Evolutionary conservation across 371 early-diverging fungal species (phyloP).

Genomic region (Lichtheimia ornata): DNA sequence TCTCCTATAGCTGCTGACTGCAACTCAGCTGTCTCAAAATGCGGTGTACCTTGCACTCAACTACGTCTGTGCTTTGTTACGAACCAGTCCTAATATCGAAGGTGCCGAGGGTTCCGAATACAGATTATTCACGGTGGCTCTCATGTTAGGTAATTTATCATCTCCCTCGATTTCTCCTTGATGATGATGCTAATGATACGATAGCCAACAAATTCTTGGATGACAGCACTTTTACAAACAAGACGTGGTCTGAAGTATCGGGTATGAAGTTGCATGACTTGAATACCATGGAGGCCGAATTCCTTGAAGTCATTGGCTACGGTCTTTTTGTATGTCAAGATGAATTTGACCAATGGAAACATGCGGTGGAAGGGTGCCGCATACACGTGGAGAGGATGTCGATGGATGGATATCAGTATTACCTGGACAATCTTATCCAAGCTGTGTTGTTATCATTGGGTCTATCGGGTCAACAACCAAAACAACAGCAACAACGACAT

Average conservation of each 20-base stretch:
- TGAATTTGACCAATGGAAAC: slow-evolving; percentile 48
- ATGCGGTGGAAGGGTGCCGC: slow-evolving; percentile 8
- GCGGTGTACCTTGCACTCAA: slow-evolving; percentile 59
- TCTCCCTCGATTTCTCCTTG: neutral
- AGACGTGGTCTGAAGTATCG: slow-evolving; percentile 72
- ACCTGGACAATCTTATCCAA: slow-evolving; percentile 6
- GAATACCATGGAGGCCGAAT: slow-evolving; percentile 74
- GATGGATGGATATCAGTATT: slow-evolving; percentile 1
- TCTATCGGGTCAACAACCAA: slow-evolving; percentile 3
- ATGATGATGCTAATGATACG: neutral
- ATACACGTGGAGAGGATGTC: slow-evolving; percentile 6
- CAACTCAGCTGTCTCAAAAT: slow-evolving; percentile 60
- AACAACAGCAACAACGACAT: neutral
- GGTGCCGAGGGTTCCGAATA: slow-evolving; percentile 77
- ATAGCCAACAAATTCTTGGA: slow-evolving; percentile 70
- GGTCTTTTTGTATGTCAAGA: slow-evolving; percentile 59
- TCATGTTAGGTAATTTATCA: slow-evolving; percentile 56
- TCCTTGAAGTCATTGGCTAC: slow-evolving; percentile 62
- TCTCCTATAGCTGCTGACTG: slow-evolving; percentile 39
- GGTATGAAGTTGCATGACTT: slow-evolving; percentile 64
- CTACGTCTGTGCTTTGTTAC: slow-evolving; percentile 60
- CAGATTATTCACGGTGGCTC: slow-evolving; percentile 75
- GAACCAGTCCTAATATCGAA: slow-evolving; percentile 60
- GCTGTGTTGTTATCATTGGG: slow-evolving; percentile 5
- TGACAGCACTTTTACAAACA: slow-evolving; percentile 72